Base-by-base conservation (phyloP, 306 rosid genomes). In the Cucurbita moschata region DNA sequence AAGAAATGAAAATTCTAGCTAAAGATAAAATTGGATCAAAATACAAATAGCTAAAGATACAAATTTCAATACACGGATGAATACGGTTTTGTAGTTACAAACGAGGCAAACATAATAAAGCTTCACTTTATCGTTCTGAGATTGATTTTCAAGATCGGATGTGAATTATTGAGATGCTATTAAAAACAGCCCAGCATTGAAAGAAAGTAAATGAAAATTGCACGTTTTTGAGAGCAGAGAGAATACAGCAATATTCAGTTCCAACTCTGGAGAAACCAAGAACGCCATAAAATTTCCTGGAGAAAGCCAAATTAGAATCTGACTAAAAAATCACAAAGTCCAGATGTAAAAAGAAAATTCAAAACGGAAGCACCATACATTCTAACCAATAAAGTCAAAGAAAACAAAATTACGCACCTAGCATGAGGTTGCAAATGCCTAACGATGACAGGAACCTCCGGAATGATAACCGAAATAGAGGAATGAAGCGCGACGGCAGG, bases 391-490 rank as follows among this genome's bases (percentile, higher is more conserved):
- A n/a, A n/a, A 15, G 14, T 5, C 21, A 16, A 8, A 16, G 26
- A 50, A 47, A 49, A 7, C 7, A 47, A 49, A 68, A 68, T 14
- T 14, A 51, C 47, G 10, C 54, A 92, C 98, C 97, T 86, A 52
- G 89, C 88, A 74, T 85, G 77, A 21, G 92, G 87, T 8, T 82
- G 86, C 15, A 94, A 74, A 75, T 94, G 97, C 73, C 74, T 70
- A 44, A 94, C 85, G n/a, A 86, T 61, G 1, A 61, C 49, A 8
- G 83, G 70, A 39, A 4, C 0, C 9, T 76, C 50, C 0, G 83
- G 55, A 64, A 89, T 53, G 64, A 90, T 77, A 60, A 57, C 69
- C 3, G 89, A 79, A 43, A 90, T 8, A 0, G 91, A 83, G 7
- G 92, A 81, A 7, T 78, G 73, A 38, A 94, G 86, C 54, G 92